These are phyloP conservation scores for Cronartium quercuum DNA, from an alignment of 1,284 basidiomycete species.

Conservation along the genomic window DNA sequence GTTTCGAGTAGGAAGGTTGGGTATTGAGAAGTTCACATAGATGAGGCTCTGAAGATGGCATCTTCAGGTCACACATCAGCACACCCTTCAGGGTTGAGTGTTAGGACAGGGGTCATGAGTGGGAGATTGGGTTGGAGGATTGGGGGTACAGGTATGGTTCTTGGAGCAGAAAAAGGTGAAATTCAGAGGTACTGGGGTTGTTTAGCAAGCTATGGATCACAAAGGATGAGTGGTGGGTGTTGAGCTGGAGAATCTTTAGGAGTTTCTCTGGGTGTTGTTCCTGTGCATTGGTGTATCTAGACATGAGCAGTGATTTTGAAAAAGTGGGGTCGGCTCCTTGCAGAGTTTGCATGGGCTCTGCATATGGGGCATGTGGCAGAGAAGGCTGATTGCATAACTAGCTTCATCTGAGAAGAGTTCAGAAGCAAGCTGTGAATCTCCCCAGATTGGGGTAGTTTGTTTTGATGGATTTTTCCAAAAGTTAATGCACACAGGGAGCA, in stretches of 20 bases:
- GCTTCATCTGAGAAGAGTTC: background rate
- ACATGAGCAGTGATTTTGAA: no score
- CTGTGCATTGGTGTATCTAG: background rate
- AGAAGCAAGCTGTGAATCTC: no score
- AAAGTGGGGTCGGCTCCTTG: background rate
- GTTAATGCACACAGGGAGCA: background rate
- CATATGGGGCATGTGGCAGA: background rate
- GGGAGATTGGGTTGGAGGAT: no score
- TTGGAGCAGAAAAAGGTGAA: background rate
- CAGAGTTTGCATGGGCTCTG: background rate
- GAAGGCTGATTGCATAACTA: background rate
- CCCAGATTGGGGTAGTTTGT: no score
- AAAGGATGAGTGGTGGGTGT: background rate
- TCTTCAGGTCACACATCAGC: no score
- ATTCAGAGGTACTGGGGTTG: background rate
- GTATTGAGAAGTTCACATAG: no score
- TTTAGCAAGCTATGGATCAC: background rate
- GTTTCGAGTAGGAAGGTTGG: no score
- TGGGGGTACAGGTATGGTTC: conserved; percentile 8
- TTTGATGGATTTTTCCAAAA: background rate
- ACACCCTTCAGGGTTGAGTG: no score
- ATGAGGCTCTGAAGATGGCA: no score
- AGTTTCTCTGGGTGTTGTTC: background rate
- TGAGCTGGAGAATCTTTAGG: background rate
- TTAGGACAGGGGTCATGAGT: no score